These are phyloP conservation scores for Linum tenue DNA, from an alignment of 345 rosid genomes.

Conservation along the genomic window DNA sequence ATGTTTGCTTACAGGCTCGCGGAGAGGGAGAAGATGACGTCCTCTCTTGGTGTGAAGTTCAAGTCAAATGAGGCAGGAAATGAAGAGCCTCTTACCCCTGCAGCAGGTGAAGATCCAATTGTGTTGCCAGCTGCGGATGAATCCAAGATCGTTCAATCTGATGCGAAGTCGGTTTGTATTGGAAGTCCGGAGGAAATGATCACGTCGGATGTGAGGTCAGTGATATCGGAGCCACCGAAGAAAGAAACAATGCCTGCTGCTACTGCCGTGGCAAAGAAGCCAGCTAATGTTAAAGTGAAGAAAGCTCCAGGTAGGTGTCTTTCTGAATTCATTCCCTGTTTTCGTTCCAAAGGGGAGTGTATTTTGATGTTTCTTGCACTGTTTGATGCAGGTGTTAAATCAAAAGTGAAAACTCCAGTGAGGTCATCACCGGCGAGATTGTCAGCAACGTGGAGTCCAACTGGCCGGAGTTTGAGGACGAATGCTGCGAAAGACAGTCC, in stretches of 20 bases:
- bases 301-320: slow-evolving; percentile 36
- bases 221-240: slow-evolving; percentile 29
- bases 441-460: slow-evolving; percentile 25
- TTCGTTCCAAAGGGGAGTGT: background rate
- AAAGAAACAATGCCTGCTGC: slow-evolving; percentile 14
- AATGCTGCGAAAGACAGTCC: slow-evolving; percentile 14
- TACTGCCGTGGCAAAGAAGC: slow-evolving; percentile 22
- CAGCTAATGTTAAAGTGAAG: slow-evolving; percentile 16
- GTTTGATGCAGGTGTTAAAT: slow-evolving; percentile 12
- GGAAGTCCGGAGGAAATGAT: background rate
- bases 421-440: slow-evolving; percentile 20
- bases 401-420: slow-evolving; percentile 14
- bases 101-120: slow-evolving; percentile 34
- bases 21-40: slow-evolving; percentile 43
- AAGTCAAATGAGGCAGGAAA: slow-evolving; percentile 26
- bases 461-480: slow-evolving; percentile 21
- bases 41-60: slow-evolving; percentile 22
- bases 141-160: slow-evolving; percentile 33
- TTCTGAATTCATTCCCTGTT: background rate
- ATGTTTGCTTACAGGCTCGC: slow-evolving; percentile 56
- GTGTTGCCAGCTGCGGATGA: slow-evolving; percentile 16
- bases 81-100: slow-evolving; percentile 23
- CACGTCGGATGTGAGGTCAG: slow-evolving; percentile 34
- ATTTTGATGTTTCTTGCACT: background rate
- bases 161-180: slow-evolving; percentile 27